A percentile compares a stretch with the other conserved stretches of the same genome.
phyloP scores from a whole-genome alignment of 768 basidiomycete species.

The Favolaschia claudopus region DNA sequence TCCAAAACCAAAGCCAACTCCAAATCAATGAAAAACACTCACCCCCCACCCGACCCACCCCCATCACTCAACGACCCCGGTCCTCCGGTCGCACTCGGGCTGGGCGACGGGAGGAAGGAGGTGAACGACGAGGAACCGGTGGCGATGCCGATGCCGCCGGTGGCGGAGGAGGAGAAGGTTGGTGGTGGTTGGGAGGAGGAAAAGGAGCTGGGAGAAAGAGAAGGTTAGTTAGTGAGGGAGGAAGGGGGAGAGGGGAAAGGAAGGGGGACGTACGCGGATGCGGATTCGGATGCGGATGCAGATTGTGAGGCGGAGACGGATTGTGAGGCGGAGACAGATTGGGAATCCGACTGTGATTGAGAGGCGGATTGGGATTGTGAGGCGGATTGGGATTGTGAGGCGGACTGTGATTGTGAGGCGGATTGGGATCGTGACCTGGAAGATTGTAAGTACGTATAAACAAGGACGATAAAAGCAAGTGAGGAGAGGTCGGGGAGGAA shows the following conservation, averaged over 20 bases:
- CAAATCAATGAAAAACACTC: neutral
- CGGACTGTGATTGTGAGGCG: no score
- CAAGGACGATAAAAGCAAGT: no score
- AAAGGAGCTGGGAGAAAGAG: neutral
- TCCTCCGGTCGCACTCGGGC: neutral
- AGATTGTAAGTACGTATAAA: no score
- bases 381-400: no score
- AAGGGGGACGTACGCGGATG: neutral
- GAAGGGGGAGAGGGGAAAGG: neutral
- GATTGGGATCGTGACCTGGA: no score
- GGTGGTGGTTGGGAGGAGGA: neutral
- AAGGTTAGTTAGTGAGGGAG: neutral
- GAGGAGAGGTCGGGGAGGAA: no score
- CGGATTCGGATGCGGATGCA: neutral
- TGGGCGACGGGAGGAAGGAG: neutral
- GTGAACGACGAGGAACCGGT: neutral
- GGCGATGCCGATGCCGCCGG: neutral
- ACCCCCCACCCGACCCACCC: neutral
- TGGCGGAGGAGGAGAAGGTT: neutral
- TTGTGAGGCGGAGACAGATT: neutral
- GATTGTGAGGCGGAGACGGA: neutral
- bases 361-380: no score
- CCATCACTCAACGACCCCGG: no score
- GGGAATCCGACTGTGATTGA: no score
- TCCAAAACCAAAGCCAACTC: no score